Conservation (phyloP, 306 rosid species). For the Prunus salicina region DNA sequence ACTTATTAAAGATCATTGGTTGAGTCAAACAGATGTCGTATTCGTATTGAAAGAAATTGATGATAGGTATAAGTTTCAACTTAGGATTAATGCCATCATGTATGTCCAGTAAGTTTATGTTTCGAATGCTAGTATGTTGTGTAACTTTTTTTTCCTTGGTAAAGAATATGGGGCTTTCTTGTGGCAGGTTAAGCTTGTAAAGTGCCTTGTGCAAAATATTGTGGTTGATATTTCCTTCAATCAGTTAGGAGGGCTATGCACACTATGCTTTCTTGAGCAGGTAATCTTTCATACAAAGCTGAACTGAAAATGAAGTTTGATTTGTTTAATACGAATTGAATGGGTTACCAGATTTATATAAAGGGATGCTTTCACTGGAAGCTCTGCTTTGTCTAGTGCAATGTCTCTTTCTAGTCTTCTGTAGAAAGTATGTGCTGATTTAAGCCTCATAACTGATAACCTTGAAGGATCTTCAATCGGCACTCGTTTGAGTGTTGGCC, state of each 20-base stretch:
- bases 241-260: conserved; percentile 95
- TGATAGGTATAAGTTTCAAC: background rate
- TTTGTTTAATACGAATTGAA: background rate
- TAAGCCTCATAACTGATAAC: background rate
- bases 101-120: background rate
- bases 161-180: conserved; percentile 15
- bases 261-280: conserved; percentile 92
- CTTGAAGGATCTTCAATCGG: background rate
- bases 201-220: conserved; percentile 86
- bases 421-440: background rate
- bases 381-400: background rate
- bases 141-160: background rate
- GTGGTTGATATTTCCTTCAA: conserved; percentile 95
- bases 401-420: background rate
- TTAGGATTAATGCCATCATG: background rate
- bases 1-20: background rate
- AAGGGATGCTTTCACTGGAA: background rate
- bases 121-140: background rate
- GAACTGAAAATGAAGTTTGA: background rate
- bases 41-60: background rate
- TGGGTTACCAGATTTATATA: background rate
- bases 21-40: background rate
- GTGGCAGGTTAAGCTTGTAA: conserved; percentile 92
- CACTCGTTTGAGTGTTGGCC: background rate
- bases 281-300: conserved; percentile 33